Percentiles rank a stretch among this genome's conserved stretches.
Conservation (phyloP, 805 yeast species). For the Myxozyma monticola region DNA sequence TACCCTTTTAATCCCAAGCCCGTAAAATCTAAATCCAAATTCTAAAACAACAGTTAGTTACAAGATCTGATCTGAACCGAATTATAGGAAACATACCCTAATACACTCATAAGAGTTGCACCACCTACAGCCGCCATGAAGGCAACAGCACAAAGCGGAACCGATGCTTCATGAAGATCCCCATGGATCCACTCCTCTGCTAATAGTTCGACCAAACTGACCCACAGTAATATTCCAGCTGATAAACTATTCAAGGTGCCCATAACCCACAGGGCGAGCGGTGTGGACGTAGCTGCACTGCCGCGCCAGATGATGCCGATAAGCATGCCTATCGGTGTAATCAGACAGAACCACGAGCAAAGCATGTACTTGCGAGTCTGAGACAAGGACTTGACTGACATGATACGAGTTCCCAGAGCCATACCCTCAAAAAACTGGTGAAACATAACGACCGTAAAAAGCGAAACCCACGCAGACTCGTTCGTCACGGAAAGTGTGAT, state of each 20-base stretch:
- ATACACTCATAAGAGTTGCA: constrained; percentile 59
- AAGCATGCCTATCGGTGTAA: constrained; percentile 75
- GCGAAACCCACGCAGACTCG: constrained; percentile 64
- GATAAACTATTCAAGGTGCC: constrained; percentile 77
- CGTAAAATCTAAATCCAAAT: too few species aligned
- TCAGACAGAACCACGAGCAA: constrained; percentile 51
- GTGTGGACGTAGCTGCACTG: constrained; percentile 32
- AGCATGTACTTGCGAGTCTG: constrained; percentile 32
- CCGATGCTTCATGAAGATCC: constrained; percentile 62
- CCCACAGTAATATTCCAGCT: constrained; percentile 74
- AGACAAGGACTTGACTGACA: constrained; percentile 43
- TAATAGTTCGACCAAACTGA: constrained; percentile 75
- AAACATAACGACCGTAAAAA: constrained; percentile 66
- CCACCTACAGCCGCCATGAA: constrained; percentile 63
- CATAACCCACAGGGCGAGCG: constrained; percentile 43
- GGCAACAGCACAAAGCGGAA: constrained; percentile 56
- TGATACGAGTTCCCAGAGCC: constrained; percentile 78
- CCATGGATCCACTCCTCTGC: constrained; percentile 70
- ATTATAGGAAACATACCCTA: too few species aligned
- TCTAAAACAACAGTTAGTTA: too few species aligned
- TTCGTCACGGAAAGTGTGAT: constrained; percentile 64
- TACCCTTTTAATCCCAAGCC: too few species aligned
- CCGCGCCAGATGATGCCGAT: constrained; percentile 66
- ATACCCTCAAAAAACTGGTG: constrained; percentile 87
- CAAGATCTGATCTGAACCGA: too few species aligned